Evolutionary conservation across 139 green algal genomes (phyloP).

Genomic region (Tetraselmis striata): DNA sequence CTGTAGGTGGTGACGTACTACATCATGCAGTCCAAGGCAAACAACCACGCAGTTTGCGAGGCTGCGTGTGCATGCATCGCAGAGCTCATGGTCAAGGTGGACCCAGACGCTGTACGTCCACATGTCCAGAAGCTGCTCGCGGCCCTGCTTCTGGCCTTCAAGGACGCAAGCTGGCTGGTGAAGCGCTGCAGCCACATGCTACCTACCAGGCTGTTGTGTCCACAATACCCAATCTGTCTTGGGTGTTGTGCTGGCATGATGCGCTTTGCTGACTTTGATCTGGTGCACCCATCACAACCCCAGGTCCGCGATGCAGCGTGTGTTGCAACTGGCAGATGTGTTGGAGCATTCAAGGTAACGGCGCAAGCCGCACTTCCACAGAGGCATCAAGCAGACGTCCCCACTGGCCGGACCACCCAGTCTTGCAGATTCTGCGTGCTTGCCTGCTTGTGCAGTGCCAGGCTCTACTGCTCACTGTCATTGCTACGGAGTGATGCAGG

Average conservation of each 20-base stretch:
- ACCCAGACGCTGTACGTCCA: slow-evolving; percentile 45
- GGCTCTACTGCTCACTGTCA: no score
- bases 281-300: no score
- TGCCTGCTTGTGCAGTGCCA: no score
- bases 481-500: no score
- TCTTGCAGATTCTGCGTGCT: no score
- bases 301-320: neutral
- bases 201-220: no score
- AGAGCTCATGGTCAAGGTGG: slow-evolving; percentile 83
- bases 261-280: no score
- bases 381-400: no score
- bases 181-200: slow-evolving; percentile 23
- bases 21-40: slow-evolving; percentile 59
- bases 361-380: no score
- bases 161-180: slow-evolving; percentile 83
- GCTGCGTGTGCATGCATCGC: slow-evolving; percentile 86
- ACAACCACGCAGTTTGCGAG: slow-evolving; percentile 84
- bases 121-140: slow-evolving; percentile 59
- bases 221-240: no score
- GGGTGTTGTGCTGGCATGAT: no score
- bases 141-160: slow-evolving; percentile 64
- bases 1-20: slow-evolving; percentile 76
- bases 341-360: neutral
- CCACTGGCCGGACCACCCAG: no score
- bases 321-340: neutral